Percentiles rank a stretch among this genome's conserved stretches.
Conservation (phyloP, 352 stramenopile species). For the Phytophthora nicotianae region DNA sequence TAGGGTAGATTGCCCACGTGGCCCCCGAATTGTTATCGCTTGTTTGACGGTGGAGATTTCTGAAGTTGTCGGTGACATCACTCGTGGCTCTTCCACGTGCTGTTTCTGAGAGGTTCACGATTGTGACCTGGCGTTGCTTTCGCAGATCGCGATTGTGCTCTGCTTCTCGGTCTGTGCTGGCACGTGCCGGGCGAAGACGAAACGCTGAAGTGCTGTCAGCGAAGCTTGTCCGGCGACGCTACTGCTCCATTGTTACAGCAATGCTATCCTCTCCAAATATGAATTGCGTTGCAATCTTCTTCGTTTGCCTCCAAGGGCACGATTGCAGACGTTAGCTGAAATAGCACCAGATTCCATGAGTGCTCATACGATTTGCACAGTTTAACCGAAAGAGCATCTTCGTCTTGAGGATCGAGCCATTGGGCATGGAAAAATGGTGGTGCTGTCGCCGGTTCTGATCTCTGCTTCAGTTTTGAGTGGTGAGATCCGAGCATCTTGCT, state of each 20-base stretch:
- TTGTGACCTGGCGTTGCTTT: constrained; percentile 24
- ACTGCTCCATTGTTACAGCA: not conserved
- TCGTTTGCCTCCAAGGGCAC: no score
- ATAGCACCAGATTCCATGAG: not conserved
- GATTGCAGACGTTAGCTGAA: not conserved
- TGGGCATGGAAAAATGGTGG: not conserved
- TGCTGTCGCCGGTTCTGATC: constrained; percentile 18
- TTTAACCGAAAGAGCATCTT: constrained; percentile 2
- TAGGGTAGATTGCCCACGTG: not conserved
- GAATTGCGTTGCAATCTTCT: no score
- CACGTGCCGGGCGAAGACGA: constrained; percentile 35
- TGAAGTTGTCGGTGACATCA: constrained; percentile 31
- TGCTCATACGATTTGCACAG: constrained; percentile 13
- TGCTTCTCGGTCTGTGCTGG: constrained; percentile 17
- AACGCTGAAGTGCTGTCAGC: constrained; percentile 5
- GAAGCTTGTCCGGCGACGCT: constrained; percentile 1
- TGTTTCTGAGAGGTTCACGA: constrained; percentile 15
- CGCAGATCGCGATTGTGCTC: constrained; percentile 27
- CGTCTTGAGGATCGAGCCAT: no score
- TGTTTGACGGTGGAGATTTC: not conserved
- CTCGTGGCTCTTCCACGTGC: constrained; percentile 22
- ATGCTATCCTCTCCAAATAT: not conserved
- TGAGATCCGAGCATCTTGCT: constrained; percentile 2
- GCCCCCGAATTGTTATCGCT: not conserved
- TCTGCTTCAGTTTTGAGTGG: constrained; percentile 23